phyloP scores from a whole-genome alignment of 2,329 filamentous ascomycete species.

The Colletotrichum lentis region DNA sequence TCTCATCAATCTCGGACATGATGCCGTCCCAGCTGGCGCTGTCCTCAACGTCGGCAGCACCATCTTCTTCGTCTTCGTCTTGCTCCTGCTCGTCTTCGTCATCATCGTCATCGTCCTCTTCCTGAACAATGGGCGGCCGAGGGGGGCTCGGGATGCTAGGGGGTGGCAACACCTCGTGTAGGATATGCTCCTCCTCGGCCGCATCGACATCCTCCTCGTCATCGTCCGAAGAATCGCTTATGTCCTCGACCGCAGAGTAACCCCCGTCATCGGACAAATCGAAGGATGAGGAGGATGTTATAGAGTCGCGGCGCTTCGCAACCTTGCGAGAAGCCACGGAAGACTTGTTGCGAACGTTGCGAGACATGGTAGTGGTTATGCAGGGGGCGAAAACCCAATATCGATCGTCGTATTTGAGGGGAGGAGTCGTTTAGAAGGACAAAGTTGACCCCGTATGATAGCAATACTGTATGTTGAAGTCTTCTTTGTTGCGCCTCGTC shows the following conservation, averaged over 20 bases:
- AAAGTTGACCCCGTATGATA: conserved; percentile 5
- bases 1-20: conserved; percentile 57
- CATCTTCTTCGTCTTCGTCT: conserved; percentile 51
- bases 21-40: conserved; percentile 65
- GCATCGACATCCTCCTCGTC: conserved; percentile 81
- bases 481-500: not conserved
- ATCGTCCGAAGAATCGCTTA: conserved; percentile 79
- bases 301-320: conserved; percentile 59
- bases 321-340: conserved; percentile 55
- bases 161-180: conserved; percentile 51
- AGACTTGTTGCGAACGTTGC: conserved; percentile 61
- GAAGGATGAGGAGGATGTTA: conserved; percentile 64
- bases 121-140: conserved; percentile 55
- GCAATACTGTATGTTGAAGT: not conserved
- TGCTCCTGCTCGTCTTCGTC: conserved; percentile 50
- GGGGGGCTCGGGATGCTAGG: conserved; percentile 52
- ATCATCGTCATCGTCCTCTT: conserved; percentile 47
- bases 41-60: conserved; percentile 52
- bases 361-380: conserved; percentile 55
- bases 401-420: conserved; percentile 39
- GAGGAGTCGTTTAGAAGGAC: conserved; percentile 19
- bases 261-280: conserved; percentile 73
- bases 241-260: conserved; percentile 80
- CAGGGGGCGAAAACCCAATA: conserved; percentile 20
- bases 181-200: conserved; percentile 79